Percentiles rank a stretch among this genome's conserved stretches.
phyloP scores from a whole-genome alignment of 306 rosid species.

The Glycine tomentella region DNA sequence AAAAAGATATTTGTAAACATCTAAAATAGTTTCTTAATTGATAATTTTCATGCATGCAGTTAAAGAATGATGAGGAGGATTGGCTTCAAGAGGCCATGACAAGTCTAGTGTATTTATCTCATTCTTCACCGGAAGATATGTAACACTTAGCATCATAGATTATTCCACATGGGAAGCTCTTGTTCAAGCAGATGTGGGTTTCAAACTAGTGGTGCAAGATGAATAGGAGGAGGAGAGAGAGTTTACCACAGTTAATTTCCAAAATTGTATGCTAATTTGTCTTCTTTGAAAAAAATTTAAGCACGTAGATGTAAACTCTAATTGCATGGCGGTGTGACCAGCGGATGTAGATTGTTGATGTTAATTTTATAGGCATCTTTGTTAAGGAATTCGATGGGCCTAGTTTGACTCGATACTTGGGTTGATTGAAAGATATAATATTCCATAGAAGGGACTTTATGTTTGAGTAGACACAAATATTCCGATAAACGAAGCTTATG shows the following conservation, averaged over 20 bases:
- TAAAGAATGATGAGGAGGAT: conserved; percentile 75
- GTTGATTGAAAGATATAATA: conserved; percentile 45
- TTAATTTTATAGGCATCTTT: conserved; percentile 47
- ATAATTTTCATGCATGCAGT: conserved; percentile 50
- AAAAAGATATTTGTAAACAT: conserved; percentile 6
- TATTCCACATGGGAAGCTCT: conserved; percentile 31
- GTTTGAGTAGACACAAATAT: conserved; percentile 54
- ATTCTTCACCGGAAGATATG: conserved; percentile 57
- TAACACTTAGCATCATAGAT: conserved; percentile 35
- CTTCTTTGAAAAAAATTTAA: conserved; percentile 37
- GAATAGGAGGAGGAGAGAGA: conserved; percentile 27
- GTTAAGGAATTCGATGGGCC: conserved; percentile 44
- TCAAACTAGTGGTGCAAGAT: conserved; percentile 34
- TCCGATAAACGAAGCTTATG: conserved; percentile 46
- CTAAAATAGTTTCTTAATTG: not conserved
- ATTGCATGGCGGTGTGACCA: conserved; percentile 54
- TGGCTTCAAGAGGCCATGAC: conserved; percentile 92
- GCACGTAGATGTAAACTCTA: conserved; percentile 54
- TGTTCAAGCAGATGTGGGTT: conserved; percentile 27
- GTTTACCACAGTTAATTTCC: conserved; percentile 5
- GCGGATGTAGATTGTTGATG: conserved; percentile 41
- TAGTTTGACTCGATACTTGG: conserved; percentile 53
- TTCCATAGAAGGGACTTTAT: conserved; percentile 44
- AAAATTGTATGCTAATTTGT: conserved; percentile 34
- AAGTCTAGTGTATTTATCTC: conserved; percentile 66